Evolutionary conservation across 2,329 filamentous ascomycete genomes (phyloP).

Genomic region (Phaeophleospora eucalypticola): DNA sequence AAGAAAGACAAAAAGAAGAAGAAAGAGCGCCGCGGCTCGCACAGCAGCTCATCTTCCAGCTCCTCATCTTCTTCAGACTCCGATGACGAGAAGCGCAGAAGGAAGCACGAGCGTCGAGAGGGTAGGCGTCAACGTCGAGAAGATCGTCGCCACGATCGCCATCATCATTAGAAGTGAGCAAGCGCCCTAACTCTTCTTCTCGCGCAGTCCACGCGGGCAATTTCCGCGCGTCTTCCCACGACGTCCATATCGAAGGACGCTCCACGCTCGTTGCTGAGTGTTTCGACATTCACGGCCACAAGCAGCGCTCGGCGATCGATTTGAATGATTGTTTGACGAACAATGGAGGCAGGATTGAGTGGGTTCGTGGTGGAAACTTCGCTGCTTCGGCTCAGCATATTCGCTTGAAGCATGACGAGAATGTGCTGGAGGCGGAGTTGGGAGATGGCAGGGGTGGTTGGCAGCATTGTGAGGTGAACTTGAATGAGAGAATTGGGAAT

Average conservation of each 20-base stretch:
- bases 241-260: constrained; percentile 34
- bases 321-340: constrained; percentile 39
- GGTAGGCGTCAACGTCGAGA: no score
- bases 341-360: constrained; percentile 34
- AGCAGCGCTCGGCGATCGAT: constrained; percentile 32
- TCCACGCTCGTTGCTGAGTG: constrained; percentile 38
- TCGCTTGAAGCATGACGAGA: constrained; percentile 31
- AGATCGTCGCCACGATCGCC: constrained; percentile 16
- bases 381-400: constrained; percentile 32
- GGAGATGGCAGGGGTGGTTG: constrained; percentile 34
- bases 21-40: constrained; percentile 14
- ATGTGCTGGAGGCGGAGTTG: constrained; percentile 35
- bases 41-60: constrained; percentile 11
- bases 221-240: constrained; percentile 33
- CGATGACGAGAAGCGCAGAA: constrained; percentile 9
- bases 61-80: constrained; percentile 21
- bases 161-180: constrained; percentile 10
- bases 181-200: not conserved
- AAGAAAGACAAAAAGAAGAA: constrained; percentile 34
- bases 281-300: constrained; percentile 30
- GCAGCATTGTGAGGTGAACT: constrained; percentile 29
- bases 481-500: constrained; percentile 36
- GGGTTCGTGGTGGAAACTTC: constrained; percentile 38
- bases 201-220: constrained; percentile 31
- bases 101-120: no score